These are phyloP conservation scores for Aspergillus kassunensis DNA, from an alignment of 495 filamentous ascomycete genomes.

Conservation along the genomic window DNA sequence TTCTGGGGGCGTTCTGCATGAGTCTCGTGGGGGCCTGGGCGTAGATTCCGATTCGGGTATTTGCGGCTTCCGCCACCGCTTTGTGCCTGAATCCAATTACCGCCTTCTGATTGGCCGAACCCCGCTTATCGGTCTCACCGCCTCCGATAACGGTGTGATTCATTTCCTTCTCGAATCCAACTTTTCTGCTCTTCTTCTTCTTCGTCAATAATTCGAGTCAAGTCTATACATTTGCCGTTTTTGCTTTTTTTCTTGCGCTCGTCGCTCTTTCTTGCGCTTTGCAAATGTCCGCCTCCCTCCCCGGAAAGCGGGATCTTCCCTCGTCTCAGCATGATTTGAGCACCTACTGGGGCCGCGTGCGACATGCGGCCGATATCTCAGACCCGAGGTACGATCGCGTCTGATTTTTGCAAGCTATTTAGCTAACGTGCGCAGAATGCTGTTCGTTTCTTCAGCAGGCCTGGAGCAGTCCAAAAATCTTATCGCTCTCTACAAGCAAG, in stretches of 20 bases:
- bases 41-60: not conserved
- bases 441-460: slow-evolving; percentile 68
- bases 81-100: slow-evolving; percentile 9
- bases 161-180: slow-evolving; percentile 21
- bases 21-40: slow-evolving; percentile 82
- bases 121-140: slow-evolving; percentile 40
- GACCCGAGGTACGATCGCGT: slow-evolving; percentile 87
- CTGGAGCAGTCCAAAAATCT: slow-evolving; percentile 80
- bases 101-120: slow-evolving; percentile 22
- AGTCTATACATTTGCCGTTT: too few species aligned
- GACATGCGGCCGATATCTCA: slow-evolving; percentile 82
- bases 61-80: not conserved
- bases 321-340: slow-evolving; percentile 85
- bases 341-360: slow-evolving; percentile 93
- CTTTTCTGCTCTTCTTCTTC: slow-evolving; percentile 10
- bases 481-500: slow-evolving; percentile 76
- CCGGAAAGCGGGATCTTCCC: slow-evolving; percentile 80
- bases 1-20: slow-evolving; percentile 72
- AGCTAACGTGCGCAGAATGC: slow-evolving; percentile 55
- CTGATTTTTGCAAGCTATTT: not conserved
- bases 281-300: slow-evolving; percentile 83
- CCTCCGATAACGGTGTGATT: slow-evolving; percentile 26
- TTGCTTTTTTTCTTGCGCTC: slow-evolving; percentile 9
- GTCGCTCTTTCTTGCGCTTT: slow-evolving; percentile 8
- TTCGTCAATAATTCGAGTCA: slow-evolving; percentile 8